Evolutionary conservation across 768 basidiomycete genomes (phyloP).

Genomic region (Basidioascus undulatus): DNA sequence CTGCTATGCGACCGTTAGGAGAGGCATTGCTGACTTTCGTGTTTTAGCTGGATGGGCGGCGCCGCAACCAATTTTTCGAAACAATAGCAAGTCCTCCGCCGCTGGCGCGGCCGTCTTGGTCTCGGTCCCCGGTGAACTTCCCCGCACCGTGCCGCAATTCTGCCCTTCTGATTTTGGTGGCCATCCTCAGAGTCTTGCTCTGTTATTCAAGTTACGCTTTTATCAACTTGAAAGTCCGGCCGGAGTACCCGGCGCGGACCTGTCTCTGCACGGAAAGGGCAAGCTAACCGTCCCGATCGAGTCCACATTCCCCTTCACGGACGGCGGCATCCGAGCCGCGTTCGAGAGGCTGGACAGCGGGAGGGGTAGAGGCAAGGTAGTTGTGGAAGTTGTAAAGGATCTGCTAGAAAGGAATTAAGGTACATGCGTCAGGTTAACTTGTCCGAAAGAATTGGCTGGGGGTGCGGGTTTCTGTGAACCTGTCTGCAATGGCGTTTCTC

Average conservation of each 20-base stretch:
- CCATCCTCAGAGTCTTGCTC: no score
- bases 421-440: no score
- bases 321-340: slow-evolving; percentile 4
- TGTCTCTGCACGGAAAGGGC: background rate
- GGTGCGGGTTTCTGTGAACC: no score
- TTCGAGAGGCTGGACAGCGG: slow-evolving; percentile 8
- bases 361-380: slow-evolving; percentile 9
- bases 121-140: slow-evolving; percentile 1
- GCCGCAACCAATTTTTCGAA: background rate
- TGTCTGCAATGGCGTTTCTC: no score
- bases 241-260: background rate
- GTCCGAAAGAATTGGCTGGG: no score
- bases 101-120: slow-evolving; percentile 3
- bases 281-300: slow-evolving; percentile 5
- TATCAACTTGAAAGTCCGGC: slow-evolving; percentile 1
- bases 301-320: slow-evolving; percentile 5
- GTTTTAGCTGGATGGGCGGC: slow-evolving; percentile 8
- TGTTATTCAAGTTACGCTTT: no score
- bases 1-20: no score
- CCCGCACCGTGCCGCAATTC: no score
- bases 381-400: slow-evolving; percentile 5
- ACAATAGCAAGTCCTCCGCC: slow-evolving; percentile 1
- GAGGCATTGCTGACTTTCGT: no score
- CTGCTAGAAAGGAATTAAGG: no score
- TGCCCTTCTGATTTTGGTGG: no score